Conservation (phyloP, 208 protist species). For the Balamuthia mandrillaris region DNA sequence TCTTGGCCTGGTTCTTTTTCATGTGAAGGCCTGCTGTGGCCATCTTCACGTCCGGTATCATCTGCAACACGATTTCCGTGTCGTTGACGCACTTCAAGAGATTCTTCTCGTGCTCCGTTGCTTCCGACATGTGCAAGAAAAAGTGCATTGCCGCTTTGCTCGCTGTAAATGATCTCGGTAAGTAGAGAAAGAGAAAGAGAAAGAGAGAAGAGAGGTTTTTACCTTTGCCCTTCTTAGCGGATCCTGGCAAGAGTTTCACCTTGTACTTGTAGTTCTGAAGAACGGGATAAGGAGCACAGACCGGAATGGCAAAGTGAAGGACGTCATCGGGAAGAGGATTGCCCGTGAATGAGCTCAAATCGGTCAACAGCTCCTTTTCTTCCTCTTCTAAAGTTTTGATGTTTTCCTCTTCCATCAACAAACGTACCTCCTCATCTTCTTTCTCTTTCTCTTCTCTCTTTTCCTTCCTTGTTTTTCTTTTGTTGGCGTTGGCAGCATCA, state of each 20-base stretch:
- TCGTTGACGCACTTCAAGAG: constrained; percentile 1
- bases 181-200: too few species aligned
- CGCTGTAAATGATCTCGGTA: too few species aligned
- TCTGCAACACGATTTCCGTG: neutral
- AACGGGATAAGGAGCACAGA: constrained; percentile 63
- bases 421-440: neutral
- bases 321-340: neutral
- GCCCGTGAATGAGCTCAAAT: neutral
- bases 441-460: constrained; percentile 25
- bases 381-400: constrained; percentile 8
- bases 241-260: constrained; percentile 76
- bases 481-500: neutral
- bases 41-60: neutral
- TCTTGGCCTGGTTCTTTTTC: too few species aligned
- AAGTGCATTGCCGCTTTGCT: neutral
- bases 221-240: constrained; percentile 71
- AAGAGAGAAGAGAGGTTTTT: neutral
- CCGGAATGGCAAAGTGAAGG: neutral
- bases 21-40: constrained; percentile 3
- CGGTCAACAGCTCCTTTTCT: neutral
- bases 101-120: neutral
- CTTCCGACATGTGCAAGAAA: neutral
- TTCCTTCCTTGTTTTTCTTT: neutral
- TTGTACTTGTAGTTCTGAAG: constrained; percentile 78
- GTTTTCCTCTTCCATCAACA: constrained; percentile 32